Evolutionary conservation across 208 protist genomes (phyloP), one percentile per base, ranked within the genome.

Genomic region (Acanthamoeba lenticulata): DNA sequence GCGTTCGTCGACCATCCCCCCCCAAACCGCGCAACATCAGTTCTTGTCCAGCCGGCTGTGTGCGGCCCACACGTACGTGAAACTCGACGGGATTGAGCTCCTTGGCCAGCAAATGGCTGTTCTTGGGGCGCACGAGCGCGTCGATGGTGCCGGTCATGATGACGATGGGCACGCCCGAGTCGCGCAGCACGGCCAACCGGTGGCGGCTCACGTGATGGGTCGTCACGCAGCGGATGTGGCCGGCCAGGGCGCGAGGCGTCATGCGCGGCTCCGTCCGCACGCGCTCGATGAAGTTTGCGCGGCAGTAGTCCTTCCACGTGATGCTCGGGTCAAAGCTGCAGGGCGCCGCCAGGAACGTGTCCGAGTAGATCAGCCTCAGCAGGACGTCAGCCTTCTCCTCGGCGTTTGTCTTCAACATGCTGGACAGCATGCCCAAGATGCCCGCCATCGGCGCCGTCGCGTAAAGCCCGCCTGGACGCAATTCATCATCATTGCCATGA

Each of bases 91-190:
- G 49, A 21, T 52, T 62, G 27, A 89, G 49, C 36, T 62, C 49
- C 27, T 89, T 21, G 13, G 79, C 79, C 4, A 89, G 47, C 4
- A 65, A 11, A 34, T 65, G 60, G 44, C 45, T 65, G 79, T 89
- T 89, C 49, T 89, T 52, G 13, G 79, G 79, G 2, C 79, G 79
- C 40, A 89, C 79, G 19, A 89, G 38, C 27, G 15, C 0, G 11
- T 89, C 79, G 11, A 65, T 27, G 27, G 79, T 89, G 11, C 69
- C 79, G 19, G 79, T 89, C 45, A 89, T 60, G 79, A 89, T 89
- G 2, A 89, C 13, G 45, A 62, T 89, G 45, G 79, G 79, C 47
- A 89, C 79, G 15, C n/a, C 19, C 45, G 45, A 19, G 3, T 89
- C 49, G 15, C 49, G 79, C 2, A 89, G 69, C 36, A 32, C 19